Conservation (phyloP, 1,284 basidiomycete genomes). For the Trichosporon ovoides region DNA sequence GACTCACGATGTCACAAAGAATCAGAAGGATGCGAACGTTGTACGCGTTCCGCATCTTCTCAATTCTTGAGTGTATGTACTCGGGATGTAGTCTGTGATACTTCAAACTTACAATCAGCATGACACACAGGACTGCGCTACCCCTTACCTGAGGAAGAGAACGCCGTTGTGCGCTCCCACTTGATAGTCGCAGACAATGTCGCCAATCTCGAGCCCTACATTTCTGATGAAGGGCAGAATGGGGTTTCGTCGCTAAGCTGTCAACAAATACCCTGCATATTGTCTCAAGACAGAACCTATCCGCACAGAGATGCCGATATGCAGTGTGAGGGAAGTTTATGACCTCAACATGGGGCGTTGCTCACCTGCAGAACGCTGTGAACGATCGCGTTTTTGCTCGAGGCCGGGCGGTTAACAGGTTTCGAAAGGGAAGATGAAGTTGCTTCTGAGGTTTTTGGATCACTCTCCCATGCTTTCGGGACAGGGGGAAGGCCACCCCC, state of each 20-base stretch:
- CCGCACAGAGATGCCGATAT: no score
- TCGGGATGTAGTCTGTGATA: slow-evolving; percentile 97
- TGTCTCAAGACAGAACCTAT: slow-evolving; percentile 7
- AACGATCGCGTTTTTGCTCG: slow-evolving; percentile 57
- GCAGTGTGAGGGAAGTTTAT: no score
- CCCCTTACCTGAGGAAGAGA: slow-evolving; percentile 73
- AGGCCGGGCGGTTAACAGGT: slow-evolving; percentile 33
- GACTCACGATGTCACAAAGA: slow-evolving; percentile 81
- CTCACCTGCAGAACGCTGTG: slow-evolving; percentile 62
- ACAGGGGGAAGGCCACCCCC: slow-evolving; percentile 17
- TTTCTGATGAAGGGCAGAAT: slow-evolving; percentile 76
- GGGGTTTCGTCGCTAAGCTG: slow-evolving; percentile 68
- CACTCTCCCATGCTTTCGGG: slow-evolving; percentile 3
- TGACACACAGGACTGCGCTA: no score
- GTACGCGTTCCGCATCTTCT: slow-evolving; percentile 74
- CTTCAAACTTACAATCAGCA: slow-evolving; percentile 60
- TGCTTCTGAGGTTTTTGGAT: not conserved
- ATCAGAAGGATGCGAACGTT: slow-evolving; percentile 82
- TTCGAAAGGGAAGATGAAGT: not conserved
- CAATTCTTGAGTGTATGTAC: slow-evolving; percentile 87
- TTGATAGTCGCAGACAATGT: slow-evolving; percentile 89
- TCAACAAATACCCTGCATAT: slow-evolving; percentile 8
- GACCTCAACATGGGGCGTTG: no score
- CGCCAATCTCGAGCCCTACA: slow-evolving; percentile 89
- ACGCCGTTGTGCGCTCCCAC: slow-evolving; percentile 95